A percentile compares a stretch with the other conserved stretches of the same genome.
These are phyloP conservation scores for Rhytidiadelphus loreus DNA, from an alignment of 225 moss, liverwort and hornwort genomes.

Conservation along the genomic window DNA sequence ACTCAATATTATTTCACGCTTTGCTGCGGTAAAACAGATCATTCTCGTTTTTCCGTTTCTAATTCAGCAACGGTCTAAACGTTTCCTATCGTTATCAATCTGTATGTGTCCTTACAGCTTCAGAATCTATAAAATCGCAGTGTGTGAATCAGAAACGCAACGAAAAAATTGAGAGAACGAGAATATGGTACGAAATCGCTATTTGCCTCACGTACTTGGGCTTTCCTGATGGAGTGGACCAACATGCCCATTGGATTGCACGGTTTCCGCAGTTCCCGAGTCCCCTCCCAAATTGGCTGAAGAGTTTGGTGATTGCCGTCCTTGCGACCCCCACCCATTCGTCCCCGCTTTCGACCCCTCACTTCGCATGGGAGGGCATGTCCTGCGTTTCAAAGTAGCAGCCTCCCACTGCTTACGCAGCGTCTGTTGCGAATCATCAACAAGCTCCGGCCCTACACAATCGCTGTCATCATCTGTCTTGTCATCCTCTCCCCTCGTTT, in stretches of 20 bases:
- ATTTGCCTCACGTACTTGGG: neutral
- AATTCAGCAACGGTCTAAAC: neutral
- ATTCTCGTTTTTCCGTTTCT: neutral
- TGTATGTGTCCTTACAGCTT: neutral
- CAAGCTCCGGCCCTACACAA: slow-evolving; percentile 30
- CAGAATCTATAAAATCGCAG: neutral
- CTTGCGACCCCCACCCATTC: slow-evolving; percentile 15
- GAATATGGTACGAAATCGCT: neutral
- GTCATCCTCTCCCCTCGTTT: neutral
- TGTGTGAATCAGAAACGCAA: neutral
- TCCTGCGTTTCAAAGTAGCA: slow-evolving; percentile 63
- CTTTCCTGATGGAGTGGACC: neutral
- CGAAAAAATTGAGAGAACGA: neutral
- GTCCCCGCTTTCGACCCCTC: slow-evolving; percentile 73
- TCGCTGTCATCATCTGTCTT: neutral
- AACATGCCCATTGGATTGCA: slow-evolving; percentile 28
- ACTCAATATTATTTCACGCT: neutral
- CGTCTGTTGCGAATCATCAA: slow-evolving; percentile 42
- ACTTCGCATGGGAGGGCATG: slow-evolving; percentile 73
- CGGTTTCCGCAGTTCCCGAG: slow-evolving; percentile 31
- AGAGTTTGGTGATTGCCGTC: neutral
- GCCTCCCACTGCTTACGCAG: slow-evolving; percentile 82
- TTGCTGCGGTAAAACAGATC: neutral
- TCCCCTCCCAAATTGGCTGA: slow-evolving; percentile 7
- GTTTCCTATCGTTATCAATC: neutral